Evolutionary conservation across 306 rosid species (phyloP), one percentile per base, ranked within the genome.

Genomic region (Sophora flavescens): DNA sequence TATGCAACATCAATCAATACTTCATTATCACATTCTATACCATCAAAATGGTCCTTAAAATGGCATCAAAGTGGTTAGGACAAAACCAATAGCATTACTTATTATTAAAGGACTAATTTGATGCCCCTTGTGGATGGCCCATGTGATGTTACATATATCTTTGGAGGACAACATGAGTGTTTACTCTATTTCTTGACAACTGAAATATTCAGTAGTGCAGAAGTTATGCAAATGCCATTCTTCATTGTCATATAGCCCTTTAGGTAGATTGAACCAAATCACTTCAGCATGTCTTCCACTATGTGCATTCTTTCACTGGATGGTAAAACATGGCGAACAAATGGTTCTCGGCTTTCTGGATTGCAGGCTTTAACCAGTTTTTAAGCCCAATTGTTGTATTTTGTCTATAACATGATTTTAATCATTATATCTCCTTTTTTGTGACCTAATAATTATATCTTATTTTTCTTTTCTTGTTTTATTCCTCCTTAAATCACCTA

Each of bases 301-400:
- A 17, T 11, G 14, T 39, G 32, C 22, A 62, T 47, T 74, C 35
- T 66, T 65, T 74, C 51, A 32, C 48, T 61, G 36, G 41, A 38
- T 38, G 28, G 61, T 9, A 51, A 15, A 48, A 32, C 18, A 28
- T 59, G 61, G 70, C 18, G 6, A 14, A 18, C 32, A 51, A 22
- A 35, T 33, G 36, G 12, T 18, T 50, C 14, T 48, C 51, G 15
- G 63, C 72, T 50, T 75, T 22, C 22, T 63, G 41, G 53, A 33
- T 75, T 63, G 59, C 45, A 30, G 15, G 8, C 53, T 63, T 17
- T 45, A 32, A 30, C 8, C 17, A 11, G 38, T 33, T 36, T 56
- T 71, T 44, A 30, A 59, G 18, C 16, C 44, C 45, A 5, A 16
- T 6, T 74, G 61, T 35, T 62, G 51, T 35, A 61, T 61, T 61